Percentiles rank a stretch among this genome's conserved stretches.
These are phyloP conservation scores for Keithomyces neogunnii DNA, from an alignment of 2,329 filamentous ascomycete genomes.

Conservation along the genomic window DNA sequence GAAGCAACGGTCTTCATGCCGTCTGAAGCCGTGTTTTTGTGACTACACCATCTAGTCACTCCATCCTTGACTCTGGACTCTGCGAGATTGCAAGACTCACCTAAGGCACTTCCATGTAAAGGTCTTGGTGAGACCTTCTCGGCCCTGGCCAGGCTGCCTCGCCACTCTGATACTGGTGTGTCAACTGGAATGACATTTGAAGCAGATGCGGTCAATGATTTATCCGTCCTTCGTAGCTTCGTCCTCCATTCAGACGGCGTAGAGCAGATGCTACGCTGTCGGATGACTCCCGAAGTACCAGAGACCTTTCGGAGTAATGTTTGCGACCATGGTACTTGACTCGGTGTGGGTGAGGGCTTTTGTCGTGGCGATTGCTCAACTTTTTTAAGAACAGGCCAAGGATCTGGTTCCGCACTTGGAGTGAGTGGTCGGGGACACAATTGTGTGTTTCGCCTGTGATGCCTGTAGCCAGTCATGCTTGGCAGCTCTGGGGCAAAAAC, in stretches of 20 bases:
- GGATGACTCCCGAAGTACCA: background rate
- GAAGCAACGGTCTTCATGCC: background rate
- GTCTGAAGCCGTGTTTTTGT: constrained; percentile 2
- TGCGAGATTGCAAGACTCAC: constrained; percentile 10
- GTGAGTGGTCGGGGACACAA: constrained; percentile 6
- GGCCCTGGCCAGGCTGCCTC: constrained; percentile 3
- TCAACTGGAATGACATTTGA: background rate
- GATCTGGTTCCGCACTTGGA: constrained; percentile 2
- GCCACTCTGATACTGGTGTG: constrained; percentile 10
- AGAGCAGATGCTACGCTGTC: background rate
- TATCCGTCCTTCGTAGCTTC: background rate
- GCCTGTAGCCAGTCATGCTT: constrained; percentile 8
- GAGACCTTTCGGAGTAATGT: constrained; percentile 5
- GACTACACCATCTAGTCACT: constrained; percentile 1
- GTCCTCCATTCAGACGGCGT: constrained; percentile 1
- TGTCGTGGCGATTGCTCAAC: background rate
- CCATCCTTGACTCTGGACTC: background rate
- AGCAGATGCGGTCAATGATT: background rate
- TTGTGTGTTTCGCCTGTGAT: constrained; percentile 9
- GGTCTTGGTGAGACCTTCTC: background rate
- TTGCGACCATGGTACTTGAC: constrained; percentile 4
- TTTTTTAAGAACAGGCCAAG: constrained; percentile 9
- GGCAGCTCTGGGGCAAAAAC: constrained; percentile 4
- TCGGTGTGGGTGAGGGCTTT: background rate
- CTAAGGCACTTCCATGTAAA: background rate